Evolutionary conservation across 306 rosid genomes (phyloP), one percentile per base, ranked within the genome.

Genomic region (Parietaria judaica): DNA sequence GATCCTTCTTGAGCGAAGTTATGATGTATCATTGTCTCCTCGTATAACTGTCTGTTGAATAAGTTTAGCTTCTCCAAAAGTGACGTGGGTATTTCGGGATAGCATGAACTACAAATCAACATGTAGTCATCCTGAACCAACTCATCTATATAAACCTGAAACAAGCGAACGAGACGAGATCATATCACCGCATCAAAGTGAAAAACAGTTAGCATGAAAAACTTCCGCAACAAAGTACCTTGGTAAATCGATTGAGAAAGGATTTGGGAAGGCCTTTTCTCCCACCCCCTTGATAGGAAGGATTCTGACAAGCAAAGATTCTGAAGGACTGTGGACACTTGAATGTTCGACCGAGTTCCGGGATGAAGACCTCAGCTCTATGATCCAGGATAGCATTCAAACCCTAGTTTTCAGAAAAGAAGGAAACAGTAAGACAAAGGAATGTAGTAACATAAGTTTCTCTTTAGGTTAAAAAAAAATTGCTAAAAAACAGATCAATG

Each of bases 281-380:
- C 53, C 98, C 96, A 67, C 96, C 92, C 49, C 98, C 98, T 80
- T 92, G 98, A 73, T 54, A 67, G 2, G 94, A 78, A 72, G 98
- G 98, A 79, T 92, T 92, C 71, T 92, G 98, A 80, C 98, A 92
- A 11, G 92, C 96, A 81, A 92, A 92, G 72, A 92, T 75, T 86
- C 95, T 83, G 65, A 92, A 92, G 12, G 98, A 81, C 36, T 84
- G 47, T 35, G 96, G 94, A 60, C 96, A 92, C 71, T 88, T 86
- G 59, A 80, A 92, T 50, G 95, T 92, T 65, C 53, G 69, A 48
- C 88, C 88, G 72, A 92, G 52, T 74, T 92, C 98, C 10, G 98
- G 98, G 65, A 92, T 92, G 70, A 85, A 92, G 48, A 92, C 96
- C 79, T 88, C 95, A 45, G 96, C 98, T 77, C 98, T 90, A 72